A percentile compares a stretch with the other conserved stretches of the same genome.
Conservation (phyloP, 2,329 filamentous ascomycete genomes). For the Camillea tinctor region DNA sequence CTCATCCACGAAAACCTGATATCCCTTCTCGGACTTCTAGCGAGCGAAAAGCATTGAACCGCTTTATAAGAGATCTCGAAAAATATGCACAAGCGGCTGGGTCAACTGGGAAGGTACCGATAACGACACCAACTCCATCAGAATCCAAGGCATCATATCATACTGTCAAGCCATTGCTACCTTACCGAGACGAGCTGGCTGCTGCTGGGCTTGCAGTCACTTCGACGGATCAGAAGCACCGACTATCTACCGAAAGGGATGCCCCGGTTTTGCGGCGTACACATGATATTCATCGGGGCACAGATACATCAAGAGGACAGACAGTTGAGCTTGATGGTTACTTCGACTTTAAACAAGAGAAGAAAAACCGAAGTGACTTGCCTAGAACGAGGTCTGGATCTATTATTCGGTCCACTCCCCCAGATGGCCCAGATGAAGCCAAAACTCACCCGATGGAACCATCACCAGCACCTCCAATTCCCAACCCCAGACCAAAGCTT, state of each 20-base stretch:
- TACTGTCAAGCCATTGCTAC: slow-evolving; percentile 53
- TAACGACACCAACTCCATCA: slow-evolving; percentile 40
- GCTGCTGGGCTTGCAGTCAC: slow-evolving; percentile 57
- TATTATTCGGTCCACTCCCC: slow-evolving; percentile 25
- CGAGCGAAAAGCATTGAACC: slow-evolving; percentile 41
- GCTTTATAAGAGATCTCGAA: slow-evolving; percentile 41
- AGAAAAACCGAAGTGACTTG: background rate
- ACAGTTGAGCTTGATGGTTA: slow-evolving; percentile 15
- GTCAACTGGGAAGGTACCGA: slow-evolving; percentile 37
- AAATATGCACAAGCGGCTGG: slow-evolving; percentile 40
- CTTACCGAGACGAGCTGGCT: slow-evolving; percentile 53
- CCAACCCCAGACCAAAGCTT: slow-evolving; percentile 12
- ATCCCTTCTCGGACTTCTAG: slow-evolving; percentile 43
- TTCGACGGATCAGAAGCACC: slow-evolving; percentile 43
- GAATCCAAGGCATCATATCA: slow-evolving; percentile 44
- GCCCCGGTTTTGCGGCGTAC: slow-evolving; percentile 7
- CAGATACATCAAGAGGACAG: slow-evolving; percentile 15
- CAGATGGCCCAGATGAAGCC: slow-evolving; percentile 8
- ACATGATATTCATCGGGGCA: slow-evolving; percentile 13
- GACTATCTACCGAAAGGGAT: slow-evolving; percentile 17
- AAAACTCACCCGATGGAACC: slow-evolving; percentile 15
- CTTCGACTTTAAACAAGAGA: slow-evolving; percentile 9
- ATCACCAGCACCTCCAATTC: slow-evolving; percentile 11
- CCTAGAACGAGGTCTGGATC: slow-evolving; percentile 23
- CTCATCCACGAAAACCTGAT: background rate